phyloP scores from a whole-genome alignment of 2,329 filamentous ascomycete species.

The Arachnomyces sp. region DNA sequence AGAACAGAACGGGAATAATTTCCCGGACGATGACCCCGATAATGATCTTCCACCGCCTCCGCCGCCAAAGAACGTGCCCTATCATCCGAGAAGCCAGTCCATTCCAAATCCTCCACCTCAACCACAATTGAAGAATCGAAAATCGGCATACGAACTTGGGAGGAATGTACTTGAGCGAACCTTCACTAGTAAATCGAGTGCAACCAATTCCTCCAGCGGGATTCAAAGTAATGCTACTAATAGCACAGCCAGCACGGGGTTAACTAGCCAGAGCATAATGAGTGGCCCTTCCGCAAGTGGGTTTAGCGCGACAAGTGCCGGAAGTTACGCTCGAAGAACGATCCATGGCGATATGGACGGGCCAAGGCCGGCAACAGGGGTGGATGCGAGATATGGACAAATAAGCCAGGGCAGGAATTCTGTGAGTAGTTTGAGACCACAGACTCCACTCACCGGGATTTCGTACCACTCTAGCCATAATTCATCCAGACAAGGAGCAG shows the following conservation, averaged over 20 bases:
- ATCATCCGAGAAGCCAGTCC: conserved; percentile 36
- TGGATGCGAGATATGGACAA: conserved; percentile 25
- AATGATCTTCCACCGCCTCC: conserved; percentile 55
- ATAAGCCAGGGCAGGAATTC: conserved; percentile 29
- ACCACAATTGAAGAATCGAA: conserved; percentile 31
- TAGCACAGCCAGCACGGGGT: conserved; percentile 62
- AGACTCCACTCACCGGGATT: conserved; percentile 61
- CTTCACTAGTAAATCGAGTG: conserved; percentile 80
- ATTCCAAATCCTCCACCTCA: conserved; percentile 31
- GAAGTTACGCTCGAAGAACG: conserved; percentile 77
- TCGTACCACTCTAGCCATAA: conserved; percentile 87
- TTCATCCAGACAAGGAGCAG: conserved; percentile 47
- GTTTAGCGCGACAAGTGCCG: conserved; percentile 91
- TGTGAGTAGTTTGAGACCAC: conserved; percentile 32
- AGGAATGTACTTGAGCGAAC: conserved; percentile 65
- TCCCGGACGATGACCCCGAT: conserved; percentile 33
- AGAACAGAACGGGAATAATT: conserved; percentile 44
- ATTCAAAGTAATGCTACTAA: conserved; percentile 61
- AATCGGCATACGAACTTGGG: conserved; percentile 65
- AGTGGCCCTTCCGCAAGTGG: conserved; percentile 84
- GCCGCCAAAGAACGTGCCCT: conserved; percentile 43
- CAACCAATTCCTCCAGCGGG: conserved; percentile 68
- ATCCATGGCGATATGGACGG: conserved; percentile 25
- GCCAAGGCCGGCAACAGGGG: conserved; percentile 39
- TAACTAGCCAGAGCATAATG: conserved; percentile 82